Conservation (phyloP, 176 grass and related monocot species). For the Musa troglodytarum region DNA sequence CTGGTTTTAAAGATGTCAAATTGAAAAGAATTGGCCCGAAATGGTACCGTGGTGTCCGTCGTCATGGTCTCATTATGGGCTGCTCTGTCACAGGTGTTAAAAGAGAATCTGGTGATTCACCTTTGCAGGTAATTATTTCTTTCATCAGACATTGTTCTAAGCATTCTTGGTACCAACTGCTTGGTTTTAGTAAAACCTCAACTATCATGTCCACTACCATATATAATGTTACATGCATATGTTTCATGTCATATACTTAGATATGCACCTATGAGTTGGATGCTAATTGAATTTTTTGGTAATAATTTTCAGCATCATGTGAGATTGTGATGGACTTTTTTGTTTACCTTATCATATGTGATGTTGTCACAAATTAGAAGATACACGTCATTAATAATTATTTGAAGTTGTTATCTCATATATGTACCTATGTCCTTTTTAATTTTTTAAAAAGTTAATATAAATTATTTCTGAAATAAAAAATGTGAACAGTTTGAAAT, state of each 20-base stretch:
- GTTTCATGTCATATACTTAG: background rate
- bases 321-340: background rate
- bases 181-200: too few species aligned
- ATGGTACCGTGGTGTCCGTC: conserved; percentile 88
- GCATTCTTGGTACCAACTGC: too few species aligned
- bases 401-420: too few species aligned
- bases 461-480: too few species aligned
- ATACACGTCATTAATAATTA: too few species aligned
- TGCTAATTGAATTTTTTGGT: background rate
- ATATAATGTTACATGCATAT: background rate
- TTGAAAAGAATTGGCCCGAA: conserved; percentile 93
- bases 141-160: background rate
- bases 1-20: conserved; percentile 85
- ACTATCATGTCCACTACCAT: background rate
- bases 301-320: background rate
- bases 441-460: too few species aligned
- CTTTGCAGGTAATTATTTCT: conserved; percentile 38
- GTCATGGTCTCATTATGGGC: conserved; percentile 92
- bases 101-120: conserved; percentile 67
- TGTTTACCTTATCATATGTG: too few species aligned
- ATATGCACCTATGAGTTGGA: too few species aligned
- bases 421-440: too few species aligned
- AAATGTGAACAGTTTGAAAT: too few species aligned
- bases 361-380: too few species aligned
- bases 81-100: conserved; percentile 87